These are phyloP conservation scores for Penicillium cinerascens DNA, from an alignment of 495 filamentous ascomycete genomes.

Conservation along the genomic window DNA sequence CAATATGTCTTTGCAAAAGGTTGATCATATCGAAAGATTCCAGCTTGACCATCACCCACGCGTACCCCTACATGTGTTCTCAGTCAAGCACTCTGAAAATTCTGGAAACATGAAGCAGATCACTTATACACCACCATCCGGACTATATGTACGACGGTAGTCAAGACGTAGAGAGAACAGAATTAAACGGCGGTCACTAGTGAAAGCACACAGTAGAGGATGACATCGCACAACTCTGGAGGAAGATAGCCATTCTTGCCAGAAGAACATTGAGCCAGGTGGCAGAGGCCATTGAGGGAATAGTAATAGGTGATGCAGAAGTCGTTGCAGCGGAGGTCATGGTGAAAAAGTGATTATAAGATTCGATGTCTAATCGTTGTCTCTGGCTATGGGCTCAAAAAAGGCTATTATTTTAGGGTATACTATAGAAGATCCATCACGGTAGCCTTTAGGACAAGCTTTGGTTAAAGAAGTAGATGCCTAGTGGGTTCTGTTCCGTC, in stretches of 20 bases:
- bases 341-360: too few species aligned
- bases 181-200: constrained; percentile 37
- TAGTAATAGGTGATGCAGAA: constrained; percentile 1
- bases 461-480: too few species aligned
- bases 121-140: constrained; percentile 32
- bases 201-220: constrained; percentile 28
- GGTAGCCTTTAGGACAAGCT: too few species aligned
- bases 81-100: background rate
- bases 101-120: constrained; percentile 5
- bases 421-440: too few species aligned
- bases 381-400: too few species aligned
- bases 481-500: too few species aligned
- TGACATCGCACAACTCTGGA: constrained; percentile 27
- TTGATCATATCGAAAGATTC: constrained; percentile 40
- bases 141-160: constrained; percentile 25
- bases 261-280: constrained; percentile 22
- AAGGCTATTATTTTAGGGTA: too few species aligned
- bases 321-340: background rate
- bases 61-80: constrained; percentile 34
- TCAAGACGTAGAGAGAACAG: constrained; percentile 32
- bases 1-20: background rate
- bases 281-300: constrained; percentile 5
- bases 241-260: constrained; percentile 33
- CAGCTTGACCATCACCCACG: constrained; percentile 53
- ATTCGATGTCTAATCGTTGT: too few species aligned